Evolutionary conservation across 202 grass and related monocot species (phyloP).

Genomic region (Schoenoplectus triqueter): DNA sequence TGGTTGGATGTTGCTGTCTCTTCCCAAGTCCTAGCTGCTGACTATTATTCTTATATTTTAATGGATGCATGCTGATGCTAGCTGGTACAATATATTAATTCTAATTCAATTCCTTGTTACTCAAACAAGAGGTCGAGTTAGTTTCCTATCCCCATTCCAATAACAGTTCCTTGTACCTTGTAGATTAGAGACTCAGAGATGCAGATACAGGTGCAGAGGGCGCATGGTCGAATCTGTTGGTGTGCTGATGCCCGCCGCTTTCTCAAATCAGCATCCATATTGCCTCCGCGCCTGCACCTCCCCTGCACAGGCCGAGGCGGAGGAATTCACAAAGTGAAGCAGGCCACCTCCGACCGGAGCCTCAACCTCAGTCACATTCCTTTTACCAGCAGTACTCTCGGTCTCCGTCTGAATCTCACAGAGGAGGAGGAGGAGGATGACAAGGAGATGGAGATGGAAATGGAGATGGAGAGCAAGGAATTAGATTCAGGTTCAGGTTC

Average conservation of each 20-base stretch:
- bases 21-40: not conserved
- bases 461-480: not conserved
- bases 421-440: not conserved
- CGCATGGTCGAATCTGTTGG: slow-evolving; percentile 3
- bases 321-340: not conserved
- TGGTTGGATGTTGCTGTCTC: slow-evolving; percentile 7
- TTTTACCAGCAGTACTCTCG: not conserved
- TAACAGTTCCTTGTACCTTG: not conserved
- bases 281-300: not conserved
- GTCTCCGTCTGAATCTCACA: not conserved
- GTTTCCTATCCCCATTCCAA: not conserved
- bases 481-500: not conserved
- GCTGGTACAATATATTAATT: no score
- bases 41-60: not conserved
- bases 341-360: not conserved
- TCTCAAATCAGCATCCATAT: not conserved
- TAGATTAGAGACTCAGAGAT: not conserved
- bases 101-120: not conserved
- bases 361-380: not conserved
- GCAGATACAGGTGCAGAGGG: slow-evolving; percentile 22
- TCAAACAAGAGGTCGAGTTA: not conserved
- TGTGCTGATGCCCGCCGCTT: not conserved
- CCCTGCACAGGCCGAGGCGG: not conserved
- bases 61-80: not conserved
- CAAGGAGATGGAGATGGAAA: not conserved